A percentile compares a stretch with the other conserved stretches of the same genome.
Evolutionary conservation across 2,329 filamentous ascomycete species (phyloP).

Genomic region (Albifimbria verrucaria): DNA sequence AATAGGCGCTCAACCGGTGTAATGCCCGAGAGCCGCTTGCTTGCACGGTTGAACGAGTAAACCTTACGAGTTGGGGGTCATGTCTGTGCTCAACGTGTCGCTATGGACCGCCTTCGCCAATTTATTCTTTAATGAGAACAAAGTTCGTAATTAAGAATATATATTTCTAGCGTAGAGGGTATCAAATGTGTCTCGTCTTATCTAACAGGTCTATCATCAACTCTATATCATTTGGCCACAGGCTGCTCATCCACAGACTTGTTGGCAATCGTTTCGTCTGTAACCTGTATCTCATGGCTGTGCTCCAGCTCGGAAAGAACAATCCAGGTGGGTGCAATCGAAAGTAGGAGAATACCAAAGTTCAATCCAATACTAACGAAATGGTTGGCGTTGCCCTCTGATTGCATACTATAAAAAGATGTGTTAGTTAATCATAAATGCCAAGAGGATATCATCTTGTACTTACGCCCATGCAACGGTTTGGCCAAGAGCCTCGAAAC

Average conservation of each 20-base stretch:
- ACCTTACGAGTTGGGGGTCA: too few species aligned
- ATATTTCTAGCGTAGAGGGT: too few species aligned
- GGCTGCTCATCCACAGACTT: background rate
- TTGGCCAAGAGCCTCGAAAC: conserved; percentile 4
- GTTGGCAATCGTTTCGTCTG: background rate
- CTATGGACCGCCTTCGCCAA: too few species aligned
- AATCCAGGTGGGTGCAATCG: conserved; percentile 3
- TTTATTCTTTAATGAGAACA: too few species aligned
- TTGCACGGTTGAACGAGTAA: too few species aligned
- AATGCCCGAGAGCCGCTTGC: too few species aligned
- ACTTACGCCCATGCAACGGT: conserved; percentile 7
- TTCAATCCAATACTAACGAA: conserved; percentile 6
- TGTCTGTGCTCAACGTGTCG: too few species aligned
- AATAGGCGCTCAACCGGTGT: too few species aligned
- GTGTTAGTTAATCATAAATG: background rate
- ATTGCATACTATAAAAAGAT: conserved; percentile 2
- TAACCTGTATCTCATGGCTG: conserved; percentile 2
- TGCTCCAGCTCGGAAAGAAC: conserved; percentile 3
- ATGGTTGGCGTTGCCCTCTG: conserved; percentile 3
- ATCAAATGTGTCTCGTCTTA: background rate
- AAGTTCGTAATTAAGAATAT: too few species aligned
- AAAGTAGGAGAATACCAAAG: conserved; percentile 4
- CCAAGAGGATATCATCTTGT: background rate
- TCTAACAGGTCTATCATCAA: background rate
- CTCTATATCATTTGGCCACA: background rate